Evolutionary conservation across 169 alveolate genomes (phyloP).

Genomic region (Eimeria necatrix): DNA sequence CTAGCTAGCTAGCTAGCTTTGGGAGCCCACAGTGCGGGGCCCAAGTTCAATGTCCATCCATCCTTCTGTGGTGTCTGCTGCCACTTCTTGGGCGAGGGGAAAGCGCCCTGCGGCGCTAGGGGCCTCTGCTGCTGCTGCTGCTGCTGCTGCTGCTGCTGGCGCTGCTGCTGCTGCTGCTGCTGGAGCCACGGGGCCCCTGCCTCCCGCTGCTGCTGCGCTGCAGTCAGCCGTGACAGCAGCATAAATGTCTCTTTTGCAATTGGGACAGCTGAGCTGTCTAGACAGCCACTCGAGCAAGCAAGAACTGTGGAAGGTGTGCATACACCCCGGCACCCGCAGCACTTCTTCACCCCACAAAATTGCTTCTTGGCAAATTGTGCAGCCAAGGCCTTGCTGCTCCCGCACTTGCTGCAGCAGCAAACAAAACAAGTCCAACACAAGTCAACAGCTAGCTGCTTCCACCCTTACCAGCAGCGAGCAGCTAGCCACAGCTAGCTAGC

Average conservation of each 20-base stretch:
- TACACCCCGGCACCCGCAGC: neutral
- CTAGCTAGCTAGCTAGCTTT: no score
- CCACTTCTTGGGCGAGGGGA: neutral
- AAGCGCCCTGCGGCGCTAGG: neutral
- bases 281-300: neutral
- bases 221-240: neutral
- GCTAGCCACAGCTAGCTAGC: no score
- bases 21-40: neutral
- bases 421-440: neutral
- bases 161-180: constrained; percentile 41
- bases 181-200: neutral
- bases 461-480: neutral
- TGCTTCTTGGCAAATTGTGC: constrained; percentile 5
- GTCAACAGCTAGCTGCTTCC: neutral
- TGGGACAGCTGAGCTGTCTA: neutral
- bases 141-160: constrained; percentile 1
- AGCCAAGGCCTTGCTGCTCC: neutral
- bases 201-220: constrained; percentile 25
- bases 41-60: neutral
- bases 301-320: neutral
- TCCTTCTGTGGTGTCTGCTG: constrained; percentile 44
- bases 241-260: no score
- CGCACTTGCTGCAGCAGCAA: neutral
- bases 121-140: constrained; percentile 45
- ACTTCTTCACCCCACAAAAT: neutral